A percentile compares a stretch with the other conserved stretches of the same genome.
Conservation (phyloP, 2,329 filamentous ascomycete genomes). For the Aspergillus sp. region DNA sequence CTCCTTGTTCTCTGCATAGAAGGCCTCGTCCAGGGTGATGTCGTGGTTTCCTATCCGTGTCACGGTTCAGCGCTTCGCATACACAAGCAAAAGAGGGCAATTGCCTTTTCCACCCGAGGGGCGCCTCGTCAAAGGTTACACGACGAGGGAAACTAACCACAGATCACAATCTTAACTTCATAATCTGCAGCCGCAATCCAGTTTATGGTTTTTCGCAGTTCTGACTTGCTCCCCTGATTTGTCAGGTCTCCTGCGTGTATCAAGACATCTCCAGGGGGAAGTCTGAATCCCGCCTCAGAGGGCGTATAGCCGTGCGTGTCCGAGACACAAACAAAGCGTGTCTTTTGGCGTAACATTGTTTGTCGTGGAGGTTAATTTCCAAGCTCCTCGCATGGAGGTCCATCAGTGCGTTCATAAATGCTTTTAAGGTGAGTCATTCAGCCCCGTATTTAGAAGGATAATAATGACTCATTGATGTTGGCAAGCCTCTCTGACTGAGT, state of each 20-base stretch:
- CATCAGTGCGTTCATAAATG: neutral
- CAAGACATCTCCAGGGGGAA: slow-evolving; percentile 61
- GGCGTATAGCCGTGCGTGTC: slow-evolving; percentile 62
- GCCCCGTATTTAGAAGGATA: neutral
- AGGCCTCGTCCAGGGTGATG: slow-evolving; percentile 56
- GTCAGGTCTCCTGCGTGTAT: slow-evolving; percentile 65
- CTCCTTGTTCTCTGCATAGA: slow-evolving; percentile 49
- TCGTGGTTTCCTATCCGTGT: slow-evolving; percentile 60
- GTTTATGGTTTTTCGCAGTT: slow-evolving; percentile 56
- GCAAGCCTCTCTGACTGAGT: neutral
- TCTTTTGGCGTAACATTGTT: slow-evolving; percentile 41
- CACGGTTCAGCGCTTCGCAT: neutral
- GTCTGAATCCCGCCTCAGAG: slow-evolving; percentile 51
- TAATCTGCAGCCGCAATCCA: slow-evolving; percentile 60
- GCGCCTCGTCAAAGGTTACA: neutral
- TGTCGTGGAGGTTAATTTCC: neutral
- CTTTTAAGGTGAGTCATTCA: neutral
- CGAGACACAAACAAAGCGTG: slow-evolving; percentile 62
- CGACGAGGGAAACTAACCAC: slow-evolving; percentile 47
- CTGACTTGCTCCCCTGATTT: slow-evolving; percentile 57
- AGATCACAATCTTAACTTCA: slow-evolving; percentile 60
- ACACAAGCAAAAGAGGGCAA: neutral
- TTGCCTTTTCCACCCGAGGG: neutral
- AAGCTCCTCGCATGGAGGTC: neutral
- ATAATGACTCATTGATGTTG: neutral